Evolutionary conservation across 176 grass and related monocot species (phyloP).

Genomic region (Tillandsia leiboldiana): DNA sequence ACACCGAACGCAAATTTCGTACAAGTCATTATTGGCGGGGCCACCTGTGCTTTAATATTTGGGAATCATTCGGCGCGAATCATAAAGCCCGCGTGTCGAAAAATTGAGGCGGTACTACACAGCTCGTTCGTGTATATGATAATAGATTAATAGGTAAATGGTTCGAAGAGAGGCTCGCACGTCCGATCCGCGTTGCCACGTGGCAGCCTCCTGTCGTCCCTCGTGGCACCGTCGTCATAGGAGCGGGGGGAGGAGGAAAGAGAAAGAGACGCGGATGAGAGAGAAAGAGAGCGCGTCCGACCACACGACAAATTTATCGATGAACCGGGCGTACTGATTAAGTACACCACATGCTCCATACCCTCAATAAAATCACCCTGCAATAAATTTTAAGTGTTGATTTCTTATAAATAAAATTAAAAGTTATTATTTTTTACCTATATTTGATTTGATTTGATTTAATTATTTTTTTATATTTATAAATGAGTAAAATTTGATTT

Average conservation of each 20-base stretch:
- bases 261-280: neutral
- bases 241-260: neutral
- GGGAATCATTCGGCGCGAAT: neutral
- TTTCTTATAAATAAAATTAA: no score
- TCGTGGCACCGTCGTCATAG: slow-evolving; percentile 10
- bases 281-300: neutral
- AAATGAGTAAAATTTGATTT: no score
- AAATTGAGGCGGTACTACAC: neutral
- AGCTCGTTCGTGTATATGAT: neutral
- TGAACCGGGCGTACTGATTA: no score
- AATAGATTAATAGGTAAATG: no score
- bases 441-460: no score
- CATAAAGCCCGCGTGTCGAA: neutral
- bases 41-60: neutral
- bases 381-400: no score
- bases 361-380: no score
- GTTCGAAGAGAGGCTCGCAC: slow-evolving; percentile 4
- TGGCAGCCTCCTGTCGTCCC: slow-evolving; percentile 1
- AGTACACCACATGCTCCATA: no score
- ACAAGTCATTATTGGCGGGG: neutral
- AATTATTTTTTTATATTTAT: no score
- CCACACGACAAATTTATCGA: no score
- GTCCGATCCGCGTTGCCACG: slow-evolving; percentile 6
- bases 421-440: no score
- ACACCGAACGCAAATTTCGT: no score